These are phyloP conservation scores for Trametes sp. DNA, from an alignment of 1,284 basidiomycete species.

Conservation along the genomic window DNA sequence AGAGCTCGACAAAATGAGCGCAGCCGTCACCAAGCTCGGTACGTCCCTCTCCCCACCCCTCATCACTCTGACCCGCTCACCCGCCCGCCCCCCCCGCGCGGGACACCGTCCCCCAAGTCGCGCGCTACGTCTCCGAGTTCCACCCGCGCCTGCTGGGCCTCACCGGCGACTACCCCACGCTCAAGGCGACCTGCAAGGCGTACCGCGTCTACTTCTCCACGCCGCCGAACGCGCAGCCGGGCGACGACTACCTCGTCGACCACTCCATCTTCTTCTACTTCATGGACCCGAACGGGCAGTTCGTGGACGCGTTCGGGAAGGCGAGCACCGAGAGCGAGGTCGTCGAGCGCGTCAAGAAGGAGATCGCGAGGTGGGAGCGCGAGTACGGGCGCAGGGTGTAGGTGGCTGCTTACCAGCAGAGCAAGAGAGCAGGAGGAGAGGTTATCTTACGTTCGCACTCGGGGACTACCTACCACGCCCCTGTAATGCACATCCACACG, in stretches of 20 bases:
- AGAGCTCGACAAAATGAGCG: conserved; percentile 95
- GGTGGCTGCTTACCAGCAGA: neutral
- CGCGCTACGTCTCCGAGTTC: conserved; percentile 80
- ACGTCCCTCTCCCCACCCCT: conserved; percentile 38
- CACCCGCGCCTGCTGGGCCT: conserved; percentile 92
- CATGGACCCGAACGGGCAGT: conserved; percentile 95
- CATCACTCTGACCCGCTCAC: neutral
- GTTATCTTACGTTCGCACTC: conserved; percentile 6
- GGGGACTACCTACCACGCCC: neutral
- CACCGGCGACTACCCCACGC: conserved; percentile 86
- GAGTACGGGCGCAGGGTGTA: conserved; percentile 46
- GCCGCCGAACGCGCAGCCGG: conserved; percentile 88
- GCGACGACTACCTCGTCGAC: conserved; percentile 95
- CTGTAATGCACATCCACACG: conserved; percentile 4
- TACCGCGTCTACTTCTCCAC: conserved; percentile 99
- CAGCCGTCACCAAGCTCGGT: conserved; percentile 82
- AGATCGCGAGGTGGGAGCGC: conserved; percentile 63
- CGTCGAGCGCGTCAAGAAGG: conserved; percentile 62
- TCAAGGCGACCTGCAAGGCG: conserved; percentile 91
- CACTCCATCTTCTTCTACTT: conserved; percentile 98
- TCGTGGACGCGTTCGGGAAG: conserved; percentile 98
- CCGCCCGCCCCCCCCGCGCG: conserved; percentile 70
- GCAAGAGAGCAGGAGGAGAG: neutral
- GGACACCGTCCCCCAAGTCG: conserved; percentile 74
- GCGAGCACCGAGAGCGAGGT: conserved; percentile 78